These are phyloP conservation scores for Micractinium conductrix DNA, from an alignment of 139 green algal genomes.

Conservation along the genomic window DNA sequence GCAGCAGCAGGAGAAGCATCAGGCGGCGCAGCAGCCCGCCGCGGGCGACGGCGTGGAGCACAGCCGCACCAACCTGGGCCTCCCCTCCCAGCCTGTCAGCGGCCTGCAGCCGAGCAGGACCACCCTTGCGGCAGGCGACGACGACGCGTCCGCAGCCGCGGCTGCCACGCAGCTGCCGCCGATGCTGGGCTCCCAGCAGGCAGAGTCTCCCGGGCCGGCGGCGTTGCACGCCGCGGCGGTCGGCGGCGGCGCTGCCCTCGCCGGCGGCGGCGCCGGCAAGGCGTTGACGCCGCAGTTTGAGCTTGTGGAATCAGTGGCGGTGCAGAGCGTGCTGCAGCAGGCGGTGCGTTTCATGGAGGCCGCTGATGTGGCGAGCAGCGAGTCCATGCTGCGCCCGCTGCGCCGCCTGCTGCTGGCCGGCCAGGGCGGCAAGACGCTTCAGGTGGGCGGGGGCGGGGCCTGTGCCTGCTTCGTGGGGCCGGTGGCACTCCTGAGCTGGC, in stretches of 20 bases:
- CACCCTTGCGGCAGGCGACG: no score
- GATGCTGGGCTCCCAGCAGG: no score
- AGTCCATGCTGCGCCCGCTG: conserved; percentile 22
- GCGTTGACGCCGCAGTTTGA: not conserved
- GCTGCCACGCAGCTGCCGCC: no score
- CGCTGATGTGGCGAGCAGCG: not conserved
- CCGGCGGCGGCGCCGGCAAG: not conserved
- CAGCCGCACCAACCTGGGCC: no score
- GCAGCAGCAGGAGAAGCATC: not conserved
- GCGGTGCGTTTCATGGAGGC: not conserved
- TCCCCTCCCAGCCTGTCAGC: no score
- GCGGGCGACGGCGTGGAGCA: no score
- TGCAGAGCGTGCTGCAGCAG: not conserved
- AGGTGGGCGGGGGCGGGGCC: not conserved
- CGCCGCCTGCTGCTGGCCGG: conserved; percentile 12
- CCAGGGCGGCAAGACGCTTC: conserved; percentile 12
- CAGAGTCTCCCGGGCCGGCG: not conserved
- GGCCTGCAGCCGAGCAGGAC: no score
- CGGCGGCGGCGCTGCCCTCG: not conserved
- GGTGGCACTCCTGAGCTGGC: no score
- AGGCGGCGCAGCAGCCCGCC: not conserved
- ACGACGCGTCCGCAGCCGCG: no score
- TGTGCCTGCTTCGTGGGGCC: not conserved
- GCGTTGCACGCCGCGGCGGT: not conserved
- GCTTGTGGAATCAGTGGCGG: not conserved